Percentiles rank a stretch among this genome's conserved stretches.
phyloP scores from a whole-genome alignment of 495 filamentous ascomycete genomes.

The Aspergillus campestris region DNA sequence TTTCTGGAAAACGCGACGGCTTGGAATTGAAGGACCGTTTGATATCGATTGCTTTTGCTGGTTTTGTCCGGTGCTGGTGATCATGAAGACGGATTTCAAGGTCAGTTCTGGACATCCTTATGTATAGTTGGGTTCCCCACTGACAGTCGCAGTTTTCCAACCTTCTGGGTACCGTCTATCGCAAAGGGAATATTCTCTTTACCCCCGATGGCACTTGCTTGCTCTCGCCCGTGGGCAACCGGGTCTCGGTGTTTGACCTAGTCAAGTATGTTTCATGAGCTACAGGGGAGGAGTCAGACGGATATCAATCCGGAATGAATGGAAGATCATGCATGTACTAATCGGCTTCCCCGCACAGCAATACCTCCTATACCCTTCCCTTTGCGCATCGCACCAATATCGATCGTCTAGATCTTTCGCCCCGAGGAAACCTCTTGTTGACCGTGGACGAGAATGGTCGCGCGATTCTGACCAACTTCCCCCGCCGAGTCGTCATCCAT shows the following conservation, averaged over 20 bases:
- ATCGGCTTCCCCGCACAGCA: constrained; percentile 42
- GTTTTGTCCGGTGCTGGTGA: constrained; percentile 24
- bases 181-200: constrained; percentile 92
- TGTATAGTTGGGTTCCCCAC: not conserved
- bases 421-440: constrained; percentile 81
- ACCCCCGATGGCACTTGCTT: constrained; percentile 93
- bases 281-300: too few species aligned
- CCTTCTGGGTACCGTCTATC: constrained; percentile 92
- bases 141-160: constrained; percentile 67
- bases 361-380: constrained; percentile 91
- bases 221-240: constrained; percentile 94
- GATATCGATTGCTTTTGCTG: constrained; percentile 1
- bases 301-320: too few species aligned
- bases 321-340: not conserved
- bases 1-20: constrained; percentile 13
- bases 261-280: constrained; percentile 60
- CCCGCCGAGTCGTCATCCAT: constrained; percentile 74
- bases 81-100: constrained; percentile 95
- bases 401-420: constrained; percentile 74
- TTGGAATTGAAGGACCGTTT: constrained; percentile 12
- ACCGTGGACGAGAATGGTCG: constrained; percentile 91
- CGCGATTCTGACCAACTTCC: constrained; percentile 83
- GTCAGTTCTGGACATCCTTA: constrained; percentile 29
- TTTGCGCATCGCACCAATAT: constrained; percentile 94
- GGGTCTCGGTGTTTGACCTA: constrained; percentile 90